Conservation (phyloP, 768 basidiomycete species). For the Collybiopsis luxurians region DNA sequence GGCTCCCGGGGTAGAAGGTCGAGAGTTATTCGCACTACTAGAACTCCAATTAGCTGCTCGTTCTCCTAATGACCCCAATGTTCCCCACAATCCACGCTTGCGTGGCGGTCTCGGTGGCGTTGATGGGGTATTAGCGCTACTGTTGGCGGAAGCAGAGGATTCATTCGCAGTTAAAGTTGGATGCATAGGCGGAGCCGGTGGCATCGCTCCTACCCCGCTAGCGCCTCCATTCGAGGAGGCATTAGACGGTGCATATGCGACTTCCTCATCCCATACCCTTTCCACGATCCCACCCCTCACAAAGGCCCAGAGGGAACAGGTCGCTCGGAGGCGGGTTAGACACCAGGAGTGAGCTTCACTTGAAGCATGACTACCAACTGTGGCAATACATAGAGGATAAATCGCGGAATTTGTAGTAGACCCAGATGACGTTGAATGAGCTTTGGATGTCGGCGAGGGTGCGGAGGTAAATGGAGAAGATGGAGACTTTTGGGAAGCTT, state of each 20-base stretch:
- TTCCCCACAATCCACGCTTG: constrained; percentile 63
- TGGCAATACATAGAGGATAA: constrained; percentile 78
- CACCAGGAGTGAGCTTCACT: constrained; percentile 51
- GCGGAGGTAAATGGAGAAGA: neutral
- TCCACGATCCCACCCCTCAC: constrained; percentile 80
- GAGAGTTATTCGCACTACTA: constrained; percentile 27
- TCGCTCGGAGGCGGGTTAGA: constrained; percentile 72
- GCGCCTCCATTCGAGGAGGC: neutral
- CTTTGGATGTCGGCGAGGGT: neutral
- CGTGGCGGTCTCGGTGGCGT: constrained; percentile 67
- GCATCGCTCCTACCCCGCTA: neutral
- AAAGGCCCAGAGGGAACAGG: constrained; percentile 91
- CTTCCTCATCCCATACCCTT: constrained; percentile 85
- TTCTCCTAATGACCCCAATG: constrained; percentile 61
- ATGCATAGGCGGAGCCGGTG: neutral
- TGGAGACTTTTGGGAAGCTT: neutral
- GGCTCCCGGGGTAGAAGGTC: constrained; percentile 9
- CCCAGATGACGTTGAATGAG: neutral
- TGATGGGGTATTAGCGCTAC: constrained; percentile 20
- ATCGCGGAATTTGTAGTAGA: constrained; percentile 21
- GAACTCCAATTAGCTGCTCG: constrained; percentile 57
- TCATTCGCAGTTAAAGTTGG: neutral
- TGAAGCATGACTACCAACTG: constrained; percentile 23
- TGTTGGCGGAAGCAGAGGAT: constrained; percentile 12
- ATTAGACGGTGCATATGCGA: constrained; percentile 31